These are phyloP conservation scores for Beauveria sp. DNA, from an alignment of 2,329 filamentous ascomycete genomes.

Conservation along the genomic window DNA sequence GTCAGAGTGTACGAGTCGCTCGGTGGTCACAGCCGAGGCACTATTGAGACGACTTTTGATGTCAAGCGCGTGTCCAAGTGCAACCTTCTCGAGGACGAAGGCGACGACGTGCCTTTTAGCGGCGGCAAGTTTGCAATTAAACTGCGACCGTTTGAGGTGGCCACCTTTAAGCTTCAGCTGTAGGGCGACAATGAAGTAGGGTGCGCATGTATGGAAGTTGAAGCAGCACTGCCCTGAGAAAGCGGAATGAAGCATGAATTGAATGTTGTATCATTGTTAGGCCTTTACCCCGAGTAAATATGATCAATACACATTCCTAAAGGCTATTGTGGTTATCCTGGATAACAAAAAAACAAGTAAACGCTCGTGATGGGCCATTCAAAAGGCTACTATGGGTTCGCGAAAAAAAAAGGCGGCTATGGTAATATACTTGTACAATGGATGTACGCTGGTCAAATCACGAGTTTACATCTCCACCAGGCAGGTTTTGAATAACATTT, in stretches of 20 bases:
- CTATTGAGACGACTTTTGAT: conserved; percentile 58
- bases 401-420: not conserved
- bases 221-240: not conserved
- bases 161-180: conserved; percentile 61
- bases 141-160: conserved; percentile 77
- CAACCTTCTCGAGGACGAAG: conserved; percentile 83
- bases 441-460: not conserved
- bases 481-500: conserved; percentile 58
- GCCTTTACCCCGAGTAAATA: conserved; percentile 7
- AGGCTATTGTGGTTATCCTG: not conserved
- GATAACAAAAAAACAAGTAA: not conserved
- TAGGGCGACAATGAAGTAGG: conserved; percentile 26
- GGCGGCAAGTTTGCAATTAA: conserved; percentile 50
- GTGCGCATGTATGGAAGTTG: conserved; percentile 18
- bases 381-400: not conserved
- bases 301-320: not conserved
- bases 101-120: conserved; percentile 52
- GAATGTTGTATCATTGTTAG: conserved; percentile 1
- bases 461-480: conserved; percentile 38
- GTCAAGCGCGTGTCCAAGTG: conserved; percentile 74
- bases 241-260: not conserved
- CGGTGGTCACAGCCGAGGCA: conserved; percentile 70
- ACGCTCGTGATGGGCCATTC: not conserved
- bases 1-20: conserved; percentile 82
- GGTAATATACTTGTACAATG: not conserved